phyloP scores from a whole-genome alignment of 305 asterid genomes.

The Fraxinus angustifolia region DNA sequence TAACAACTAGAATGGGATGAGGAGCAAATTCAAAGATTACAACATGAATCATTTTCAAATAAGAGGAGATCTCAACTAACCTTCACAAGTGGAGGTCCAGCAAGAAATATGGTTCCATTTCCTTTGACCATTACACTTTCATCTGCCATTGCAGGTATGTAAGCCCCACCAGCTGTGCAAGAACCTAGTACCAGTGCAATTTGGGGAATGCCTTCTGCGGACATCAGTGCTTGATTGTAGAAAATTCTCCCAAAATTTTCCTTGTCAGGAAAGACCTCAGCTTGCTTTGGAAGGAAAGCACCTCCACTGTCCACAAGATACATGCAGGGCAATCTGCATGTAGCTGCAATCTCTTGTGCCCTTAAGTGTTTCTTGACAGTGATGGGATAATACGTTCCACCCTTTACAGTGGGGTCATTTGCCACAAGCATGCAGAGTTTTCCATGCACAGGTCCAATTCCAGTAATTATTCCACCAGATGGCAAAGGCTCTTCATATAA shows the following conservation, averaged over 20 bases:
- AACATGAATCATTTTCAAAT: background rate
- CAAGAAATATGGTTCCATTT: constrained; percentile 93
- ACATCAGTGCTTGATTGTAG: constrained; percentile 90
- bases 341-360: constrained; percentile 95
- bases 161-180: constrained; percentile 99
- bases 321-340: constrained; percentile 77
- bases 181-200: constrained; percentile 91
- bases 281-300: constrained; percentile 96
- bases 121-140: constrained; percentile 99
- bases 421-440: constrained; percentile 91
- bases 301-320: constrained; percentile 99
- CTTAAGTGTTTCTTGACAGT: constrained; percentile 94
- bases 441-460: constrained; percentile 88
- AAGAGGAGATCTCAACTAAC: constrained; percentile 37
- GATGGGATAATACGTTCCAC: constrained; percentile 92
- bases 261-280: constrained; percentile 93
- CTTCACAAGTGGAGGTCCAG: constrained; percentile 99
- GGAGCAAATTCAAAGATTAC: background rate
- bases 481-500: constrained; percentile 73
- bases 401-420: constrained; percentile 94
- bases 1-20: background rate
- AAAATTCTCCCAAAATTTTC: constrained; percentile 93
- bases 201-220: constrained; percentile 91
- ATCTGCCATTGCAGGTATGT: constrained; percentile 99
- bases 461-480: constrained; percentile 89